These are phyloP conservation scores for Magnusiomyces ingens DNA, from an alignment of 1,139 yeast species.

Conservation along the genomic window DNA sequence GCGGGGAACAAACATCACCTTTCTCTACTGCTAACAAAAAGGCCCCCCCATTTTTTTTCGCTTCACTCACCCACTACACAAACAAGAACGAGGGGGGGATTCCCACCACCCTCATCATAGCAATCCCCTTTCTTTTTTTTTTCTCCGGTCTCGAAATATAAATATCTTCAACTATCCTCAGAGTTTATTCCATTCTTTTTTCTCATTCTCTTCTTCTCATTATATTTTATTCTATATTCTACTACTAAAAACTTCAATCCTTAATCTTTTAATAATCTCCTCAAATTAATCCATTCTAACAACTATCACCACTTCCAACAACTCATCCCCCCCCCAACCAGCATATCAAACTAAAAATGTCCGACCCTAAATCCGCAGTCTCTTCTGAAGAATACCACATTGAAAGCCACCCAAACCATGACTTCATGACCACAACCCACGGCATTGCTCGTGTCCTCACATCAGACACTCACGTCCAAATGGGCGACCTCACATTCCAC, in stretches of 20 bases:
- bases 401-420: conserved; percentile 3
- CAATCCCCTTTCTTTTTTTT: too few species aligned
- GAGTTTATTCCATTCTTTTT: background rate
- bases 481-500: conserved; percentile 66
- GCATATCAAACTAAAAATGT: background rate
- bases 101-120: too few species aligned
- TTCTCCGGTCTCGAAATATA: background rate
- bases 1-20: too few species aligned
- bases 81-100: too few species aligned
- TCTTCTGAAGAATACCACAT: conserved; percentile 2
- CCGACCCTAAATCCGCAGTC: background rate
- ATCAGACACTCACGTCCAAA: conserved; percentile 42
- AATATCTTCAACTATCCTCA: background rate
- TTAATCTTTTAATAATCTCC: too few species aligned
- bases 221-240: background rate
- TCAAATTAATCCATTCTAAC: too few species aligned
- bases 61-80: too few species aligned
- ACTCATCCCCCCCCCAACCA: too few species aligned
- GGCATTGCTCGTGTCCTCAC: background rate
- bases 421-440: background rate
- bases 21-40: too few species aligned
- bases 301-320: too few species aligned
- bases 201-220: background rate
- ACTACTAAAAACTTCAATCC: too few species aligned
- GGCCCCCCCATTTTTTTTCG: too few species aligned